These are phyloP conservation scores for Penicillium rolfsii DNA, from an alignment of 2,329 filamentous ascomycete genomes.

Conservation along the genomic window DNA sequence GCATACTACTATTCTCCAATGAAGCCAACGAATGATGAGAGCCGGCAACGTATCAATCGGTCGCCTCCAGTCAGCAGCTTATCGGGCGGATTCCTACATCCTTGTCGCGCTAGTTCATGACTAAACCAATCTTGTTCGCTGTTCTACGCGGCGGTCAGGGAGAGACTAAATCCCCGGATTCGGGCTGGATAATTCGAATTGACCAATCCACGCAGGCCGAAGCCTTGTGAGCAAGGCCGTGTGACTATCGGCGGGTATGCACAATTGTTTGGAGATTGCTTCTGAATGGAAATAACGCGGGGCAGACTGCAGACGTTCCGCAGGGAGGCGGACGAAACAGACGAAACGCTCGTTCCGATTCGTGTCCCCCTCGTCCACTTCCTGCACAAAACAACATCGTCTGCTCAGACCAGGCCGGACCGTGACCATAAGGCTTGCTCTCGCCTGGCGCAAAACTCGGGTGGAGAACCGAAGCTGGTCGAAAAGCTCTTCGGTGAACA, in stretches of 20 bases:
- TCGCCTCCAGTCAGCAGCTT: neutral
- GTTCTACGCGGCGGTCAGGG: neutral
- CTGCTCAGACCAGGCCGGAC: neutral
- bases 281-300: neutral
- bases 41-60: neutral
- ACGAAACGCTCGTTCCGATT: neutral
- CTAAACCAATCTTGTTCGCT: neutral
- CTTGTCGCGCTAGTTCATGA: neutral
- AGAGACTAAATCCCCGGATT: neutral
- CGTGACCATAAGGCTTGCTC: neutral
- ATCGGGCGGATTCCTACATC: neutral
- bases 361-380: neutral
- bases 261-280: neutral
- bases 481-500: slow-evolving; percentile 1
- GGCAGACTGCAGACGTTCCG: slow-evolving; percentile 1
- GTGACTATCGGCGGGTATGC: neutral
- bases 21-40: neutral
- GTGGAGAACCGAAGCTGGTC: neutral
- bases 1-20: neutral
- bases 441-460: neutral
- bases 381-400: neutral
- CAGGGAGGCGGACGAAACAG: neutral
- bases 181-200: neutral
- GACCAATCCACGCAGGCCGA: neutral
- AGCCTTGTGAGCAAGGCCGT: neutral